Base-by-base conservation (phyloP, 2,329 filamentous ascomycete species). In the Plenodomus lindquistii region DNA sequence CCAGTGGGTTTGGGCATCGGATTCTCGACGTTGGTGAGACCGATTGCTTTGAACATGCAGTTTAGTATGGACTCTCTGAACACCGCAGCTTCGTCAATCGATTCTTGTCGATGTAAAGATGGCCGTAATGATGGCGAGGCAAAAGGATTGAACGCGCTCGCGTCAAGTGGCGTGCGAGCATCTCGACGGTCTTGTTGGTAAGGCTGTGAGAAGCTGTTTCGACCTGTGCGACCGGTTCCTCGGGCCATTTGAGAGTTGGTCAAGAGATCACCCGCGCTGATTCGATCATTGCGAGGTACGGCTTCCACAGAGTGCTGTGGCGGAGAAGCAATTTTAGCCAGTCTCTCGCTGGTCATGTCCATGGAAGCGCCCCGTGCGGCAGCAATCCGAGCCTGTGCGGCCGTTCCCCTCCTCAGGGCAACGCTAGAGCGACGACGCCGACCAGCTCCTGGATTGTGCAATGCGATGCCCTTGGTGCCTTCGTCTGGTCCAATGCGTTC, bases 1-100 rank as follows among this genome's bases (percentile, higher is more conserved):
- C 81, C 76, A 0, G 83, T 77, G 39, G 60, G 54, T 59, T 88
- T 88, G 40, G 83, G 81, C 0, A 87, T 78, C 0, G 81, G 79
- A 48, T 86, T 83, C 29, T 85, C 85, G 2, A 80, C 82, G 24
- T 85, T 84, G 17, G 86, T 88, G 46, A 99, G 76, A 0, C 94
- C 94, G 51, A 99, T 88, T 0, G 91, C 88, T 67, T 93, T 97
- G 73, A 96, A 93, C 76, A 99, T 96, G 67, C 94, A 97, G 59
- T 96, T 91, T 18, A 97, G 76, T 15, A 99, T 91, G 0, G 91
- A 95, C 49, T 91, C 86, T 35, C 95, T 82, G 71, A 99, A 97
- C 6, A 96, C 73, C 39, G 87, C 84, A 62, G 97, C 93, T 67
- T 97, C 94, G 57, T 96, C 90, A 7, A 91, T 76, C 0, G 89